Conservation (phyloP, 495 filamentous ascomycete species). For the Penicillium ucsense region DNA sequence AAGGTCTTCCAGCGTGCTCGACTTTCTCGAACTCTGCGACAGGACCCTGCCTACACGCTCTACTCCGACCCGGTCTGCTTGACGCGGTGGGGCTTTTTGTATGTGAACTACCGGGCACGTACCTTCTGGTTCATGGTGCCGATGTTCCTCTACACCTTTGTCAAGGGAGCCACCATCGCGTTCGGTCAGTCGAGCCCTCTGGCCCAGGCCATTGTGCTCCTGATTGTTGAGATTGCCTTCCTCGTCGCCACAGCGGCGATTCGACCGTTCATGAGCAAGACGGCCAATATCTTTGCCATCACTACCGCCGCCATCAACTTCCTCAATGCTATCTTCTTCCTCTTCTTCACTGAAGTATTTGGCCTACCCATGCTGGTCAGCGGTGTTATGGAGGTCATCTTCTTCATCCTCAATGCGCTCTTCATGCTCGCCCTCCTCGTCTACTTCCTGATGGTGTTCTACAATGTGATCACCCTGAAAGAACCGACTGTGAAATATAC, state of each 20-base stretch:
- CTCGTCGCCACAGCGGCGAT: constrained; percentile 70
- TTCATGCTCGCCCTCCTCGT: constrained; percentile 79
- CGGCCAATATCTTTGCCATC: constrained; percentile 93
- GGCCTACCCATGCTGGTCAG: constrained; percentile 74
- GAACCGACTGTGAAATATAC: constrained; percentile 92
- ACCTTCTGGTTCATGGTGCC: constrained; percentile 94
- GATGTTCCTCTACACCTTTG: constrained; percentile 61
- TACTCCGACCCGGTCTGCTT: constrained; percentile 87
- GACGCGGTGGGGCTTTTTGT: constrained; percentile 98
- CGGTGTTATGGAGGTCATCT: constrained; percentile 85
- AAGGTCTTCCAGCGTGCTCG: constrained; percentile 84
- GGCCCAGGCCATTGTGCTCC: constrained; percentile 70
- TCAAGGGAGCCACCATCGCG: constrained; percentile 85
- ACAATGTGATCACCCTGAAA: constrained; percentile 76
- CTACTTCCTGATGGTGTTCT: constrained; percentile 75
- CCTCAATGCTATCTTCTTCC: constrained; percentile 73
- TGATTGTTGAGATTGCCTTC: constrained; percentile 73
- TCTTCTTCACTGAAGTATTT: constrained; percentile 73
- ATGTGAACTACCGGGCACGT: constrained; percentile 91
- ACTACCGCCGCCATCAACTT: constrained; percentile 81
- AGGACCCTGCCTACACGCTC: constrained; percentile 91
- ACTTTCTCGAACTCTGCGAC: constrained; percentile 78
- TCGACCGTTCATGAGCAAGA: constrained; percentile 96
- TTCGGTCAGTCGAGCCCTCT: constrained; percentile 61
- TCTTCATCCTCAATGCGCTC: constrained; percentile 86